Evolutionary conservation across 2,329 filamentous ascomycete species (phyloP).

Genomic region (Rutstroemia sp.): DNA sequence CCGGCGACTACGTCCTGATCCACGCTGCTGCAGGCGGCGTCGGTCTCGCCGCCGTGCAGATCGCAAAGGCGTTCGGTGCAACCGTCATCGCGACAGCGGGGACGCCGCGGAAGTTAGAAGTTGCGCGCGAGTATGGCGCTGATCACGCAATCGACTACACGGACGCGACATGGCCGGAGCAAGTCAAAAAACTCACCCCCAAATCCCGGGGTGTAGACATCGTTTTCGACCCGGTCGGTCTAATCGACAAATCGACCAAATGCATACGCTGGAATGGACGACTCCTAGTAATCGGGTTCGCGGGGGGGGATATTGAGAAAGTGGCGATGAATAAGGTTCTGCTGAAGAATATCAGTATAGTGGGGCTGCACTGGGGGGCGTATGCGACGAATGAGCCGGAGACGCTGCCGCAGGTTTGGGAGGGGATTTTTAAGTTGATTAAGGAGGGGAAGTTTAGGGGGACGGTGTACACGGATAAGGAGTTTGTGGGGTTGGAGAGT

Average conservation of each 20-base stretch:
- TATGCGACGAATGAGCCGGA: constrained; percentile 69
- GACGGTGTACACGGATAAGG: constrained; percentile 74
- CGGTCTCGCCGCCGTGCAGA: constrained; percentile 83
- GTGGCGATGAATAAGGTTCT: constrained; percentile 87
- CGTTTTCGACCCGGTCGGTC: constrained; percentile 88
- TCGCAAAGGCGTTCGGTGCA: constrained; percentile 87
- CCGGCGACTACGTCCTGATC: constrained; percentile 79
- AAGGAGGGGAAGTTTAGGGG: constrained; percentile 70
- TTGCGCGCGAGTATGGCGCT: constrained; percentile 75
- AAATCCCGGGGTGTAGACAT: constrained; percentile 70
- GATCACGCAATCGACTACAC: constrained; percentile 78
- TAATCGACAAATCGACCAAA: constrained; percentile 82
- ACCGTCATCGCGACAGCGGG: constrained; percentile 91
- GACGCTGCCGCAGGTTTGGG: constrained; percentile 68
- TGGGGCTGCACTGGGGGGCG: constrained; percentile 87
- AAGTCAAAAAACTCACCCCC: constrained; percentile 73
- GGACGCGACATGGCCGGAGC: constrained; percentile 52
- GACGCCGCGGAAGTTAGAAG: constrained; percentile 67
- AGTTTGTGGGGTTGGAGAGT: constrained; percentile 75
- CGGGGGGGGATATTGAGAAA: constrained; percentile 80
- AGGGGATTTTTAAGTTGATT: constrained; percentile 73
- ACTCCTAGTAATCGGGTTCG: constrained; percentile 83
- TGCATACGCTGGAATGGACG: constrained; percentile 92
- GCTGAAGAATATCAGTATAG: constrained; percentile 85
- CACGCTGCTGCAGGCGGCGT: constrained; percentile 92